These are phyloP conservation scores for Aspergillus fumigatiaffinis DNA, from an alignment of 2,329 filamentous ascomycete genomes.

Conservation along the genomic window DNA sequence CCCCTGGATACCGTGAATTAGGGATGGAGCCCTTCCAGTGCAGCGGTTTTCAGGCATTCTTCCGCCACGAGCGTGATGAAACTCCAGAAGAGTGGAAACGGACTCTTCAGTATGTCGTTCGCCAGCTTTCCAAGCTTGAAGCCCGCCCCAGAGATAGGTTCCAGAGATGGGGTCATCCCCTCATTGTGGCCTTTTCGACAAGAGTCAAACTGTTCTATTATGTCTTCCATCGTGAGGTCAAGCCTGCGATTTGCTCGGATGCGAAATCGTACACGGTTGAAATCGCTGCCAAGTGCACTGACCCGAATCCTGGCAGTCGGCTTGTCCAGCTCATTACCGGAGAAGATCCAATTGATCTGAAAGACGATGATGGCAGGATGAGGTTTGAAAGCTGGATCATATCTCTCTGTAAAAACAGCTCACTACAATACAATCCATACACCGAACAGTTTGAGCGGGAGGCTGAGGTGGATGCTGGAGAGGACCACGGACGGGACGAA, in stretches of 20 bases:
- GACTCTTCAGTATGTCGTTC: slow-evolving; percentile 5
- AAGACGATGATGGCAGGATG: slow-evolving; percentile 2
- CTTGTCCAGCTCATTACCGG: slow-evolving; percentile 11
- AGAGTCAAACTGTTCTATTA: slow-evolving; percentile 16
- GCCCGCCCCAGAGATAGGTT: not conserved
- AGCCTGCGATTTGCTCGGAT: not conserved
- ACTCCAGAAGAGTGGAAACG: slow-evolving; percentile 10
- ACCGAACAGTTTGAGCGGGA: not conserved
- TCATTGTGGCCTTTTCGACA: slow-evolving; percentile 12
- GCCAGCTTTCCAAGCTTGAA: slow-evolving; percentile 3
- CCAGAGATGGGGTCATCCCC: slow-evolving; percentile 2
- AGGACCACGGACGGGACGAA: too few species aligned
- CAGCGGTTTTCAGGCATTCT: slow-evolving; percentile 6
- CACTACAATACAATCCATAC: slow-evolving; percentile 8
- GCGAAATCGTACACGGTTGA: slow-evolving; percentile 1
- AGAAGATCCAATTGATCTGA: slow-evolving; percentile 7
- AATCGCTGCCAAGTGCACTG: slow-evolving; percentile 6
- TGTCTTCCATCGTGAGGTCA: not conserved
- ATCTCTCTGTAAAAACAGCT: slow-evolving; percentile 1
- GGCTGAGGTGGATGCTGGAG: not conserved
- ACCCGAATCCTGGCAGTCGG: slow-evolving; percentile 9
- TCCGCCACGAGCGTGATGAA: slow-evolving; percentile 11
- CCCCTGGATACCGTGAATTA: slow-evolving; percentile 10
- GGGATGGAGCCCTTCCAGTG: slow-evolving; percentile 2
- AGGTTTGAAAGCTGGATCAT: slow-evolving; percentile 10